Evolutionary conservation across 371 early-diverging fungal genomes (phyloP).

Genomic region (Saksenaea vasiformis): DNA sequence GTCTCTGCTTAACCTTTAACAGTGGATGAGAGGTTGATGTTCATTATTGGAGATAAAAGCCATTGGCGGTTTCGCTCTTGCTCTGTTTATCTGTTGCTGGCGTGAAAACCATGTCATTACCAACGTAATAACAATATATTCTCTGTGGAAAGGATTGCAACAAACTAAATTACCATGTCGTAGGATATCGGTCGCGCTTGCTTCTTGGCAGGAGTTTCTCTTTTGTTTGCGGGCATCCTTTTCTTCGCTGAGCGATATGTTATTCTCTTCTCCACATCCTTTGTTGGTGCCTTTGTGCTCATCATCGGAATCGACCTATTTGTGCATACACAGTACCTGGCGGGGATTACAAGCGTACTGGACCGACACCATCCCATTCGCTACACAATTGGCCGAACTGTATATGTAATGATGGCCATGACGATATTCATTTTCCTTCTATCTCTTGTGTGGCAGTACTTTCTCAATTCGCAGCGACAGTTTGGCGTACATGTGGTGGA

Average conservation of each 20-base stretch:
- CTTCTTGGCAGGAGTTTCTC: conserved; percentile 21
- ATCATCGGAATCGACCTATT: conserved; percentile 22
- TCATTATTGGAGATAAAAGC: conserved; percentile 5
- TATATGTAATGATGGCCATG: conserved; percentile 24
- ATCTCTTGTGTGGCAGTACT: conserved; percentile 27
- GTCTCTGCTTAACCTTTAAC: background rate
- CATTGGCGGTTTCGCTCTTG: conserved; percentile 33
- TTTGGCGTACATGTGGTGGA: conserved; percentile 13
- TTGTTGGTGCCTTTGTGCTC: conserved; percentile 22
- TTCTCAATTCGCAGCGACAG: conserved; percentile 14
- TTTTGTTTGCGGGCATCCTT: conserved; percentile 12
- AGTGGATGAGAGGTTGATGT: background rate
- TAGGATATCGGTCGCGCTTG: conserved; percentile 25
- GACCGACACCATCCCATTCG: conserved; percentile 21
- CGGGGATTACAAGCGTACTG: conserved; percentile 18
- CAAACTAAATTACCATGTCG: background rate
- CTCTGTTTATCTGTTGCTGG: conserved; percentile 39
- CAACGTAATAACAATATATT: conserved; percentile 13
- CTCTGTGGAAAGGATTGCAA: background rate
- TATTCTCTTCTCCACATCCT: conserved; percentile 19
- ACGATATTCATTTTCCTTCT: conserved; percentile 26
- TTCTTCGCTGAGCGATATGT: conserved; percentile 26
- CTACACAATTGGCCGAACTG: conserved; percentile 13
- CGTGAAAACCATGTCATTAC: conserved; percentile 29
- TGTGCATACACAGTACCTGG: conserved; percentile 22